Conservation (phyloP, 306 rosid genomes). For the Citrullus colocynthis region DNA sequence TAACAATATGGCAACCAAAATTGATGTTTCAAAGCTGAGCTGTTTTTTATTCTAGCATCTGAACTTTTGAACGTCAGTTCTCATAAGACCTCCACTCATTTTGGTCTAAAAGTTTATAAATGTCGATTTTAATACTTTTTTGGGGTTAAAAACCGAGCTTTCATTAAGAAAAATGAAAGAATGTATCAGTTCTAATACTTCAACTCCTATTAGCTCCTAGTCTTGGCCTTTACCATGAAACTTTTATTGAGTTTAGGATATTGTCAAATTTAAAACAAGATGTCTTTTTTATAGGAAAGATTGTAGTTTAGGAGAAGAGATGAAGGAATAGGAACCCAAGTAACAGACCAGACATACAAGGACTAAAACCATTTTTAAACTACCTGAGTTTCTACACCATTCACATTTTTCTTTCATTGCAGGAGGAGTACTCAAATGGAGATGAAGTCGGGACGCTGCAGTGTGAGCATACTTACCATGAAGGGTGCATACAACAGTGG, state of each 20-base stretch:
- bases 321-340: neutral
- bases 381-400: neutral
- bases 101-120: neutral
- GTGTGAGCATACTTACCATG: constrained; percentile 76
- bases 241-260: neutral
- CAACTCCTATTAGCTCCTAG: neutral
- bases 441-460: constrained; percentile 66
- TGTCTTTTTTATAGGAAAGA: neutral
- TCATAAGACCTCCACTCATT: neutral
- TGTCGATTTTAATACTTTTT: neutral
- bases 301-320: neutral
- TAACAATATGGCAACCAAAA: neutral
- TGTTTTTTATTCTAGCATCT: neutral
- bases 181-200: neutral
- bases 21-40: neutral
- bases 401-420: neutral
- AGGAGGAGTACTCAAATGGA: constrained; percentile 72
- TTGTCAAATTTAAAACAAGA: neutral
- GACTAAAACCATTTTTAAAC: neutral
- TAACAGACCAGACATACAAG: neutral
- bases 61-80: neutral
- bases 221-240: neutral
- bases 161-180: too few species aligned
- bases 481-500: constrained; percentile 74
- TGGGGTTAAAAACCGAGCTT: too few species aligned